phyloP scores from a whole-genome alignment of 1,284 basidiomycete genomes.

The Austroboletus novae-zelandiae region DNA sequence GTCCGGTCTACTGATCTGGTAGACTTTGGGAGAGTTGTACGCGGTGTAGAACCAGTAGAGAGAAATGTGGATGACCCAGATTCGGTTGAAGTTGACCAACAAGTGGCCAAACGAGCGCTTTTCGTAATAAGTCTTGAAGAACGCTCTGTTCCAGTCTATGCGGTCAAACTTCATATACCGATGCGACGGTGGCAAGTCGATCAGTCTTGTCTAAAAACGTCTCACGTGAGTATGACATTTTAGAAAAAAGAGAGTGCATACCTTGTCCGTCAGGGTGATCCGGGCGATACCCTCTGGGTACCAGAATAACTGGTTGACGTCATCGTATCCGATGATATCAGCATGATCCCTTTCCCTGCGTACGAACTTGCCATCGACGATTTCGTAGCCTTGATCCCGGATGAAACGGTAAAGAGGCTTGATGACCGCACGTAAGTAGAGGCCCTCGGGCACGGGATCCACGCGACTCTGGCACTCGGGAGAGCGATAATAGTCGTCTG shows the following conservation, averaged over 20 bases:
- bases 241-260: slow-evolving; percentile 35
- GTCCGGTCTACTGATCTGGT: slow-evolving; percentile 51
- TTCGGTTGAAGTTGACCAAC: slow-evolving; percentile 95
- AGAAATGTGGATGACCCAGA: slow-evolving; percentile 94
- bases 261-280: slow-evolving; percentile 86
- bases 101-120: slow-evolving; percentile 89
- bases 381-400: slow-evolving; percentile 97
- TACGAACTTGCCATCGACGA: slow-evolving; percentile 94
- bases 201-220: slow-evolving; percentile 39
- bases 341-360: slow-evolving; percentile 94
- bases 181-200: slow-evolving; percentile 87
- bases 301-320: slow-evolving; percentile 99
- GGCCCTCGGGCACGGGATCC: slow-evolving; percentile 92
- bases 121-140: slow-evolving; percentile 97
- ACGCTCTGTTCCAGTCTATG: slow-evolving; percentile 88
- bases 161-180: slow-evolving; percentile 89
- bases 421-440: slow-evolving; percentile 90
- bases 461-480: slow-evolving; percentile 95
- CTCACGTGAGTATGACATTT: slow-evolving; percentile 56
- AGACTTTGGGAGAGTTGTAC: slow-evolving; percentile 94
- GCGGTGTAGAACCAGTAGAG: slow-evolving; percentile 95
- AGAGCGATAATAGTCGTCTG: slow-evolving; percentile 98
- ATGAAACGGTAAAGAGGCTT: slow-evolving; percentile 96
- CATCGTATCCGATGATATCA: slow-evolving; percentile 97
- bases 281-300: slow-evolving; percentile 97